These are phyloP conservation scores for Stagonosporopsis rhizophila DNA, from an alignment of 2,329 filamentous ascomycete species.

Conservation along the genomic window DNA sequence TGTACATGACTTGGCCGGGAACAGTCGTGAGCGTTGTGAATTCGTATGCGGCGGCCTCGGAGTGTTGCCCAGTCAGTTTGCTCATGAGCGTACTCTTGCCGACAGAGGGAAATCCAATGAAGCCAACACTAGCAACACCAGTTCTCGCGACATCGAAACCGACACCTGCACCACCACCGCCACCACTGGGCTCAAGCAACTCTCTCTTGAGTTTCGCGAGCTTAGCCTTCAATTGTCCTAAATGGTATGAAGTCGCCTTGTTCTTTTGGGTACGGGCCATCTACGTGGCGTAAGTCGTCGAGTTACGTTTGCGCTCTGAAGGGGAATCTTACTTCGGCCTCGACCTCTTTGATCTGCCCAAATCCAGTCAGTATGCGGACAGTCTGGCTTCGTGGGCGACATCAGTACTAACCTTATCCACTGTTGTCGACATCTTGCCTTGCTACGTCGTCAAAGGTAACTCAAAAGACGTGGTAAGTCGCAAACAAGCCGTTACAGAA, in stretches of 20 bases:
- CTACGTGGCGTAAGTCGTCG: conserved; percentile 55
- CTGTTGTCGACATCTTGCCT: conserved; percentile 83
- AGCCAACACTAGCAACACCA: conserved; percentile 94
- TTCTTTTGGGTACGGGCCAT: conserved; percentile 98
- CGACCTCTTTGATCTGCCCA: conserved; percentile 89
- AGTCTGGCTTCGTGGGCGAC: neutral
- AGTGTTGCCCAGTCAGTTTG: conserved; percentile 91
- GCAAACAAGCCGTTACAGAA: conserved; percentile 30
- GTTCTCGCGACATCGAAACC: conserved; percentile 98
- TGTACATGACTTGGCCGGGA: conserved; percentile 93
- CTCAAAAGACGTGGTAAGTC: conserved; percentile 10
- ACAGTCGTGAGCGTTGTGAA: conserved; percentile 98
- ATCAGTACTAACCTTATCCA: conserved; percentile 78
- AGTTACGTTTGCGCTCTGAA: conserved; percentile 21
- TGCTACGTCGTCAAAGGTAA: conserved; percentile 1
- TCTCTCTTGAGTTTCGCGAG: conserved; percentile 97
- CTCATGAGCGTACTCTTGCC: conserved; percentile 99
- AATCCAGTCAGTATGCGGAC: conserved; percentile 5
- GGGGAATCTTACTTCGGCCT: conserved; percentile 78
- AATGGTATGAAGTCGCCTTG: conserved; percentile 91
- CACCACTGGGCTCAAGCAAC: conserved; percentile 80
- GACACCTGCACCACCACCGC: conserved; percentile 83
- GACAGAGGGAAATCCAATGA: conserved; percentile 97
- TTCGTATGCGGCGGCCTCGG: conserved; percentile 95
- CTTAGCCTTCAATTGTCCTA: conserved; percentile 95